phyloP scores from a whole-genome alignment of 257 asterid genomes.

The Rubia yunnanensis region DNA sequence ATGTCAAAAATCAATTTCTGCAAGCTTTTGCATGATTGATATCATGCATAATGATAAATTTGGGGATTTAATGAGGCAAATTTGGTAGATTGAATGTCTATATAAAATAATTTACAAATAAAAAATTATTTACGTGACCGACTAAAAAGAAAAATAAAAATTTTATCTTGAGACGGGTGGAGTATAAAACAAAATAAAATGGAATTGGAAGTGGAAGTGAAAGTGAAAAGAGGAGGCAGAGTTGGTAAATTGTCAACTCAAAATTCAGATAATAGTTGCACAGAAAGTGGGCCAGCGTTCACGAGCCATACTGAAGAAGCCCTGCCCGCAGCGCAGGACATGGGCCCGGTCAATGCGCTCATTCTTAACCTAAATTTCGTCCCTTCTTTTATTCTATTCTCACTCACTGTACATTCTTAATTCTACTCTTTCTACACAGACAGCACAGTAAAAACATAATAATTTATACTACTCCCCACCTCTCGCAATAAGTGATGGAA shows the following conservation, averaged over 20 bases:
- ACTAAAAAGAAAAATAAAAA: too few relatives aligned
- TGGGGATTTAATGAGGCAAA: too few relatives aligned
- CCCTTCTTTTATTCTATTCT: not conserved
- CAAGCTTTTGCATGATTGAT: too few relatives aligned
- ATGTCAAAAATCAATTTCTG: too few relatives aligned
- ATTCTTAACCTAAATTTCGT: not conserved
- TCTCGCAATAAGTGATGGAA: too few relatives aligned
- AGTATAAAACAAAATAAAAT: not conserved
- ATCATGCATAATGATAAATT: too few relatives aligned
- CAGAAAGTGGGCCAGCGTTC: conserved; percentile 20
- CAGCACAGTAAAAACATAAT: not conserved
- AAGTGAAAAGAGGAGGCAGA: not conserved
- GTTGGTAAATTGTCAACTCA: not conserved
- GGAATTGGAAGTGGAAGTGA: too few relatives aligned
- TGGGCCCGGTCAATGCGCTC: conserved; percentile 27
- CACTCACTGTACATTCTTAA: not conserved
- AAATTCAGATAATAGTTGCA: not conserved
- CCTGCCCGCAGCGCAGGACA: conserved; percentile 17
- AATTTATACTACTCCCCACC: too few relatives aligned
- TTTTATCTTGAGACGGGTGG: too few relatives aligned
- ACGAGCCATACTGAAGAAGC: conserved; percentile 15
- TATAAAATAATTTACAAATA: too few relatives aligned
- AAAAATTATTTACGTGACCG: too few relatives aligned
- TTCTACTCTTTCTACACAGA: not conserved
- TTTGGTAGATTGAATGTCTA: too few relatives aligned